Conservation (phyloP, 2,329 filamentous ascomycete species). For the Phialemonium atrogriseum region DNA sequence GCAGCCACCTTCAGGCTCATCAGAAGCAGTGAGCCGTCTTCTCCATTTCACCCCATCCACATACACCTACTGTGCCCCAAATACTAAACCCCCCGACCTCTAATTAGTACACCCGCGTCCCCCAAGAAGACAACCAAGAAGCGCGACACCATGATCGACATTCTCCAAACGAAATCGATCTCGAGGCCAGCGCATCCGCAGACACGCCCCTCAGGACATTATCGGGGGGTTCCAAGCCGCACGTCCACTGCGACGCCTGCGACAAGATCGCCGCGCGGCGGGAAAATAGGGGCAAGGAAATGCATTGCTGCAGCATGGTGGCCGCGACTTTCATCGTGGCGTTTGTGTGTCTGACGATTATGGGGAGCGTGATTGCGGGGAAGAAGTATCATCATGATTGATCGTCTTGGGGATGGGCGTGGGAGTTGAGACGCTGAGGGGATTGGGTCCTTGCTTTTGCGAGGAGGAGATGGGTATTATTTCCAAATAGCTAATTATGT, state of each 20-base stretch:
- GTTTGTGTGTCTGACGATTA: background rate
- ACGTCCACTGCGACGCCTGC: background rate
- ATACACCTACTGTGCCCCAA: background rate
- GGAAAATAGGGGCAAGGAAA: background rate
- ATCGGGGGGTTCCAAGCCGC: background rate
- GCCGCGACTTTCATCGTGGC: background rate
- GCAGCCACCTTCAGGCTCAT: background rate
- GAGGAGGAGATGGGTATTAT: no score
- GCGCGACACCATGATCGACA: no score
- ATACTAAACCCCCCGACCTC: no score
- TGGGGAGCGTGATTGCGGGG: background rate
- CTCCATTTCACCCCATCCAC: background rate
- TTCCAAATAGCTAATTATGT: no score
- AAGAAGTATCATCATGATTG: background rate
- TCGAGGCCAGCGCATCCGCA: no score
- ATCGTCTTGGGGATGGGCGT: no score
- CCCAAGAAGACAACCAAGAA: no score
- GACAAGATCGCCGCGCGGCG: background rate
- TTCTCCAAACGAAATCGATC: no score
- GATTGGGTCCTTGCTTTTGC: no score
- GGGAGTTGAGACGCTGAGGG: no score
- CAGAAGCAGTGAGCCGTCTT: background rate
- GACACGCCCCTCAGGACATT: background rate
- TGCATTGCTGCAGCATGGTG: slow-evolving; percentile 1
- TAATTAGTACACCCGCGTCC: no score